Evolutionary conservation across 768 basidiomycete species (phyloP).

Genomic region (Gautieria morchelliformis): DNA sequence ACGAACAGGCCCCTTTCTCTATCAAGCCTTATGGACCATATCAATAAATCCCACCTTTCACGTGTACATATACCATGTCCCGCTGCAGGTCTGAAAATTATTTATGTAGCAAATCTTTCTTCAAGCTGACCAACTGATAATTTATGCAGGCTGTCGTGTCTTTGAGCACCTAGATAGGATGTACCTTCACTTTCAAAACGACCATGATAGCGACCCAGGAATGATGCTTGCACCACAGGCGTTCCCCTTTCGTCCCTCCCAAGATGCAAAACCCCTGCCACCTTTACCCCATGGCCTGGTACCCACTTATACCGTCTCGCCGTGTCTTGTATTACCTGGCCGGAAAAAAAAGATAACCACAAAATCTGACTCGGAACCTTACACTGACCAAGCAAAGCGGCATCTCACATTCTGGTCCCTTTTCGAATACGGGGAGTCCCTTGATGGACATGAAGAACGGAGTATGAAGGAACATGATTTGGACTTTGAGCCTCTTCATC

Average conservation of each 20-base stretch:
- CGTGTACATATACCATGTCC: not conserved
- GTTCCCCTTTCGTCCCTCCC: not conserved
- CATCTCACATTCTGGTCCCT: not conserved
- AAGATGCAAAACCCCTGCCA: not conserved
- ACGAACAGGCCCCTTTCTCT: not conserved
- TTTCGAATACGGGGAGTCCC: not conserved
- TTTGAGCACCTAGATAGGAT: not conserved
- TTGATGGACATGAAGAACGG: not conserved
- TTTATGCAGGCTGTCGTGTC: not conserved
- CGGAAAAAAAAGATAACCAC: not conserved
- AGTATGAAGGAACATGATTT: not conserved
- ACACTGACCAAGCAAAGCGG: not conserved
- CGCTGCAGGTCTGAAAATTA: not conserved
- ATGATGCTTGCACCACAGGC: not conserved
- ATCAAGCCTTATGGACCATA: not conserved
- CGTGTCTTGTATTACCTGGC: not conserved
- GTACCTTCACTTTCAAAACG: not conserved
- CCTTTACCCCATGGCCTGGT: not conserved
- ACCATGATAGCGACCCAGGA: not conserved
- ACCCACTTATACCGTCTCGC: not conserved
- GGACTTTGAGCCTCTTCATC: not conserved
- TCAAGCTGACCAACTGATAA: not conserved
- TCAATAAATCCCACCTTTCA: not conserved
- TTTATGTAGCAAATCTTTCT: not conserved
- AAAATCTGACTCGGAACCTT: not conserved